Evolutionary conservation across 176 grass and related monocot genomes (phyloP), one percentile per base, ranked within the genome.

Genomic region (Pontederia crassipes): DNA sequence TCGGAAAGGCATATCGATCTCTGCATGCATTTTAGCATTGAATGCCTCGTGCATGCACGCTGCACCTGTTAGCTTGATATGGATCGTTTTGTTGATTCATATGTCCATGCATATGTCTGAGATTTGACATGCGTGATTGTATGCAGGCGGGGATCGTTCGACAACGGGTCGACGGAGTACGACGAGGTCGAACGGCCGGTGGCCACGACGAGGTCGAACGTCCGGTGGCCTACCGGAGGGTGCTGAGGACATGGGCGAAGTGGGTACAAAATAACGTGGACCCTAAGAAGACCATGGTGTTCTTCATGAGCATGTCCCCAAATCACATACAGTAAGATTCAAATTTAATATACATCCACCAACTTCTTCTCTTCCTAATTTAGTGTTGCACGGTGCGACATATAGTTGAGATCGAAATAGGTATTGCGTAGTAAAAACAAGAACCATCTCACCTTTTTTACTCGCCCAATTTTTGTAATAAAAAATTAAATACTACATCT

Each of bases 231-330:
- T 98, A 86, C 62, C 28, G 11, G 4, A 65, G 72, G 71, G 93
- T 98, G 45, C 14, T 98, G 15, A 80, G 66, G 65, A 92, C 84
- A 0, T 98, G 87, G 84, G 55, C 87, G 0, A 57, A 79, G 57
- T 98, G 87, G 87, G 66, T 98, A 1, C 35, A 75, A 4, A 29
- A 68, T 11, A 98, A 92, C 20, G 10, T 98, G 8, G 74, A 98
- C 73, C 87, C 84, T 0, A 72, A 53, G 2, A 66, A 53, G 63
- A 85, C 87, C 3, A 80, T 64, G 0, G 76, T 92, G 45, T 98
- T 92, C 64, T 98, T 98, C 77, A 83, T 88, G 81, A 86, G 87
- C n/a, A 98, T 98, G 17, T 98, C 93, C 61, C 79, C 93, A 11
- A 75, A 66, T 74, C 93, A 98, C 66, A 54, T 81, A 57, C 91